Evolutionary conservation across 805 yeast genomes (phyloP).

Genomic region (Lipomyces sp.): DNA sequence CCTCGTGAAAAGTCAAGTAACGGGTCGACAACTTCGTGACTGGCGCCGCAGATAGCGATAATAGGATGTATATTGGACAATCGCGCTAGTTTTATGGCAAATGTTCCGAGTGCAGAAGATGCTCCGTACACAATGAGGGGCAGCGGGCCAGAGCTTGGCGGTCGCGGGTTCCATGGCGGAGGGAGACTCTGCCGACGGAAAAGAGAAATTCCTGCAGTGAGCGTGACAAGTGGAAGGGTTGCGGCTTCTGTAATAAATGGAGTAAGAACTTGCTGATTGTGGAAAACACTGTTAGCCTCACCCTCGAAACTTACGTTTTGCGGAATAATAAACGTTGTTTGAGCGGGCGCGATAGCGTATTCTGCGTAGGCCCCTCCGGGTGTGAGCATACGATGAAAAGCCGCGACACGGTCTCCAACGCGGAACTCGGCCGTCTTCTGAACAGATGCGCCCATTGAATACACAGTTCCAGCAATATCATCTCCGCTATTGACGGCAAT

Average conservation of each 20-base stretch:
- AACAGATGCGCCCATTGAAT: slow-evolving; percentile 6
- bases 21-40: neutral
- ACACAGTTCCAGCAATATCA: slow-evolving; percentile 22
- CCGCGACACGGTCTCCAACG: slow-evolving; percentile 26
- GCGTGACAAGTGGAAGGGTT: slow-evolving; percentile 16
- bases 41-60: slow-evolving; percentile 20
- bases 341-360: slow-evolving; percentile 16
- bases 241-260: slow-evolving; percentile 11
- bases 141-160: neutral
- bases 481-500: slow-evolving; percentile 14
- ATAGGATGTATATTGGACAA: slow-evolving; percentile 18
- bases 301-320: slow-evolving; percentile 14
- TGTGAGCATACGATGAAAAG: slow-evolving; percentile 20
- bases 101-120: slow-evolving; percentile 17
- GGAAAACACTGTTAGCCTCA: neutral
- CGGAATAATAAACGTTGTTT: slow-evolving; percentile 19
- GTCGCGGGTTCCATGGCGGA: neutral
- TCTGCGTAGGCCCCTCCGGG: slow-evolving; percentile 25
- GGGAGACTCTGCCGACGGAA: slow-evolving; percentile 4
- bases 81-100: slow-evolving; percentile 22
- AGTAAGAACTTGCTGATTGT: neutral
- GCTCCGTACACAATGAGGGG: slow-evolving; percentile 22
- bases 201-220: slow-evolving; percentile 16
- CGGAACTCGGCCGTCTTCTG: slow-evolving; percentile 13
- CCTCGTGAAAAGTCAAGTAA: slow-evolving; percentile 14